These are phyloP conservation scores for Trametes polyzona DNA, from an alignment of 1,284 basidiomycete genomes.

Conservation along the genomic window DNA sequence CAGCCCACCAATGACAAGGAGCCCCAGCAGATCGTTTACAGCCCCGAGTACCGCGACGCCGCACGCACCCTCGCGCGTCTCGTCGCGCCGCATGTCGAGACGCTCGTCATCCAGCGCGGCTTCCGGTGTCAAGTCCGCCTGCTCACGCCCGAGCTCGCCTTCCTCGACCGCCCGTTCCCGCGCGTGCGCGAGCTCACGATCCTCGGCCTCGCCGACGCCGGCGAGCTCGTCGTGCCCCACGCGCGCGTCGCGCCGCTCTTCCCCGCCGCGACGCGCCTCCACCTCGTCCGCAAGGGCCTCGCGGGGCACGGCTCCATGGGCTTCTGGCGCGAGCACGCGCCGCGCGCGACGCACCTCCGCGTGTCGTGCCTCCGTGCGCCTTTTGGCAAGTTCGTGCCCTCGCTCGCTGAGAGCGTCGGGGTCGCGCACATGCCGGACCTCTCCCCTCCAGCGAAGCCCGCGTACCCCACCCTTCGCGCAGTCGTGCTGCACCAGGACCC, in stretches of 20 bases:
- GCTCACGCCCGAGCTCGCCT: not conserved
- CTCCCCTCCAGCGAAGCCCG: not conserved
- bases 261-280: conserved; percentile 9
- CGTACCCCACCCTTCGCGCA: not conserved
- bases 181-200: conserved; percentile 7
- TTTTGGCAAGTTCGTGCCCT: not conserved
- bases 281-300: conserved; percentile 1
- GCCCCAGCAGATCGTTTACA: not conserved
- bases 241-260: not conserved
- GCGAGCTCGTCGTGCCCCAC: not conserved
- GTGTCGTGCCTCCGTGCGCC: not conserved
- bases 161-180: conserved; percentile 3
- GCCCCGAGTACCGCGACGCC: not conserved
- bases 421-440: not conserved
- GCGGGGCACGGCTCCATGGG: not conserved
- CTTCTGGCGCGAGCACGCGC: conserved; percentile 1
- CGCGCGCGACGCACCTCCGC: conserved; percentile 8
- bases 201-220: not conserved
- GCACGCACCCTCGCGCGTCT: not conserved
- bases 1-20: not conserved
- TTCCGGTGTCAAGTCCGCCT: not conserved
- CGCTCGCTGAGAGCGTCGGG: not conserved
- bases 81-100: not conserved
- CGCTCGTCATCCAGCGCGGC: not conserved
- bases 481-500: conserved; percentile 1